Percentiles rank a stretch among this genome's conserved stretches.
phyloP scores from a whole-genome alignment of 306 rosid genomes.

The Mimosa bimucronata region DNA sequence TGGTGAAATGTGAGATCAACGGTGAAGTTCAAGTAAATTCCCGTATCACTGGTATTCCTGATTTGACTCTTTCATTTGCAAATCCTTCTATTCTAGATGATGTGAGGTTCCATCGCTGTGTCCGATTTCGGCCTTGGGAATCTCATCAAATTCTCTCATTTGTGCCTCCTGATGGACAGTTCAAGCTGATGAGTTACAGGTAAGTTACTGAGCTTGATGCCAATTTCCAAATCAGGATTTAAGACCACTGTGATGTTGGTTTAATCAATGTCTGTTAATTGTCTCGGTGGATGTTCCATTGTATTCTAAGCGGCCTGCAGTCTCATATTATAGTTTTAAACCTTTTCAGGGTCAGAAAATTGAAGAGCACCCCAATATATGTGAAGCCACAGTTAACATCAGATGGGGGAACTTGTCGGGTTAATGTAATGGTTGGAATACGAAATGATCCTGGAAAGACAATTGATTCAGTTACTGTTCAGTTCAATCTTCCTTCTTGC shows the following conservation, averaged over 20 bases:
- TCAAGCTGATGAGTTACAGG: slow-evolving; percentile 97
- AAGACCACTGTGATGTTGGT: background rate
- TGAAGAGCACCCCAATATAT: slow-evolving; percentile 86
- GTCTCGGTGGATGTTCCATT: background rate
- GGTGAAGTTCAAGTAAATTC: slow-evolving; percentile 97
- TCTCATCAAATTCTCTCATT: slow-evolving; percentile 85
- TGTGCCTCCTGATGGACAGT: slow-evolving; percentile 96
- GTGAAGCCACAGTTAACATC: slow-evolving; percentile 93
- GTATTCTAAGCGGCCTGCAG: background rate
- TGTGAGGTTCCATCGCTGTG: slow-evolving; percentile 94
- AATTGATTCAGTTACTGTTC: slow-evolving; percentile 67
- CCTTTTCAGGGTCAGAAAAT: slow-evolving; percentile 78
- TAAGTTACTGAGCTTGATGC: slow-evolving; percentile 31
- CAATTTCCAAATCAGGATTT: slow-evolving; percentile 30
- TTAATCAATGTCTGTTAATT: background rate
- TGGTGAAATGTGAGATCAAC: slow-evolving; percentile 85
- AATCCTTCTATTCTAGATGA: slow-evolving; percentile 88
- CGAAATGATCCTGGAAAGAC: slow-evolving; percentile 88
- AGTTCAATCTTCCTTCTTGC: slow-evolving; percentile 83
- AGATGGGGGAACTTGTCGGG: slow-evolving; percentile 70
- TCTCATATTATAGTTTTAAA: slow-evolving; percentile 24
- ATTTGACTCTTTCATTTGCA: slow-evolving; percentile 81
- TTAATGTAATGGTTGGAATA: slow-evolving; percentile 82
- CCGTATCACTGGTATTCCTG: slow-evolving; percentile 90
- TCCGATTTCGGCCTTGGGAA: slow-evolving; percentile 91